Evolutionary conservation across 352 stramenopile species (phyloP).

Genomic region (Paralagenidium karlingii): DNA sequence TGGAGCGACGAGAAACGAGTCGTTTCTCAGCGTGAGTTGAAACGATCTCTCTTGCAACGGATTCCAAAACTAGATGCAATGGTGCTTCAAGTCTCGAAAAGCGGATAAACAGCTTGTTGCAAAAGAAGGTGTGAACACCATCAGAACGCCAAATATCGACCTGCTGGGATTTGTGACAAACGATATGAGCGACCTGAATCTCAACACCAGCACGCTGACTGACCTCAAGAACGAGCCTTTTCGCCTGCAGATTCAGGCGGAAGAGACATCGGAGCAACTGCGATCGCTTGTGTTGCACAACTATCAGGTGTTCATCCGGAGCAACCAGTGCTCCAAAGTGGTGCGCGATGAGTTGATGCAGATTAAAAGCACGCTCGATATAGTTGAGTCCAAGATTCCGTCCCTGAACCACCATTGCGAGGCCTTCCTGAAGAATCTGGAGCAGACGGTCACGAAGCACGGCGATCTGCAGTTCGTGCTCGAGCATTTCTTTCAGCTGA

Average conservation of each 20-base stretch:
- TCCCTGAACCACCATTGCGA: constrained; percentile 39
- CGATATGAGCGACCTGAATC: no score
- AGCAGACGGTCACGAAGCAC: constrained; percentile 47
- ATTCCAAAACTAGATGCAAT: no score
- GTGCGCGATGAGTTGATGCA: constrained; percentile 65
- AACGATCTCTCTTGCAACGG: no score
- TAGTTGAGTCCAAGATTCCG: constrained; percentile 34
- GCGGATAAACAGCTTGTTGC: no score
- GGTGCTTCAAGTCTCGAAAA: no score
- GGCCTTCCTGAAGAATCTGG: constrained; percentile 35
- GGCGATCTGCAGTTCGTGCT: constrained; percentile 84
- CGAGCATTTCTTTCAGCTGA: constrained; percentile 76
- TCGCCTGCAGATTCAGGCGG: constrained; percentile 67
- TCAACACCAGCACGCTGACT: constrained; percentile 51
- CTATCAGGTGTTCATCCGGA: constrained; percentile 88
- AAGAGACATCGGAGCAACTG: constrained; percentile 63
- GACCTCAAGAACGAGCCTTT: constrained; percentile 80
- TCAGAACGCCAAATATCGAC: no score
- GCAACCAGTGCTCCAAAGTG: constrained; percentile 72
- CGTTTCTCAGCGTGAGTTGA: no score
- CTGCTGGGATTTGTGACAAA: no score
- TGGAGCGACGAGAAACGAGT: no score
- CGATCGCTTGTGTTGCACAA: constrained; percentile 79
- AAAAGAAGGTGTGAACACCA: no score
- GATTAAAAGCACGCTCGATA: constrained; percentile 52